Evolutionary conservation across 768 basidiomycete species (phyloP).

Genomic region (Daedalea quercina): DNA sequence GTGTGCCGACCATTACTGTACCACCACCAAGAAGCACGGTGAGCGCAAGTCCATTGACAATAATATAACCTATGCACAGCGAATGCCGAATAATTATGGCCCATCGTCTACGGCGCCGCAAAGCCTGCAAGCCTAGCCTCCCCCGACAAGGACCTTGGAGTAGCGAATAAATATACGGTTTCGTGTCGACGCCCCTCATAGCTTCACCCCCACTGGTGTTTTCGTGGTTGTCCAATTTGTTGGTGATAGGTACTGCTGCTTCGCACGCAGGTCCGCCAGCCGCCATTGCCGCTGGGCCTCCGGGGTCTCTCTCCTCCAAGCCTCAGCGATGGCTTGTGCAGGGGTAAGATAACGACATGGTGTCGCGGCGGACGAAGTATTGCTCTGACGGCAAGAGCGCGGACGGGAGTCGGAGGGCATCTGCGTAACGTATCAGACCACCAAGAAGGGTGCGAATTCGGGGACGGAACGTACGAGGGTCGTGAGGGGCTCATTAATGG

Average conservation of each 20-base stretch:
- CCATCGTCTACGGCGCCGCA: slow-evolving; percentile 6
- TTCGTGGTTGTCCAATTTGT: slow-evolving; percentile 25
- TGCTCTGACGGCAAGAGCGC: slow-evolving; percentile 15
- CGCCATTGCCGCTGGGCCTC: slow-evolving; percentile 58
- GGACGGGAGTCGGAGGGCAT: slow-evolving; percentile 25
- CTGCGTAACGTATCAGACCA: slow-evolving; percentile 9
- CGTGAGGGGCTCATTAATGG: slow-evolving; percentile 23
- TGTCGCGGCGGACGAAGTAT: slow-evolving; percentile 1
- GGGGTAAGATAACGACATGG: slow-evolving; percentile 33
- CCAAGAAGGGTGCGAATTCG: slow-evolving; percentile 3
- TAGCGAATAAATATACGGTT: slow-evolving; percentile 4
- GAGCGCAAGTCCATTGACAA: background rate
- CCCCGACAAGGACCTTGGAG: slow-evolving; percentile 9
- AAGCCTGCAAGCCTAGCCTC: slow-evolving; percentile 5
- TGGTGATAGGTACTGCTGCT: slow-evolving; percentile 36
- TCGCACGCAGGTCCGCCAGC: slow-evolving; percentile 43
- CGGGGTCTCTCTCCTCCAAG: slow-evolving; percentile 57
- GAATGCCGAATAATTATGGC: slow-evolving; percentile 11
- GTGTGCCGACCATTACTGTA: background rate
- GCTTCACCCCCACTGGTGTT: slow-evolving; percentile 38
- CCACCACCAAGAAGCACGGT: background rate
- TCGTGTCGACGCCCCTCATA: slow-evolving; percentile 30
- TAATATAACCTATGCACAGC: slow-evolving; percentile 2
- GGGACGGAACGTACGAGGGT: slow-evolving; percentile 21
- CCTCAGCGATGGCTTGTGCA: slow-evolving; percentile 59